These are phyloP conservation scores for Beta vulgaris DNA, from an alignment of 148 eudicot species.

Conservation along the genomic window DNA sequence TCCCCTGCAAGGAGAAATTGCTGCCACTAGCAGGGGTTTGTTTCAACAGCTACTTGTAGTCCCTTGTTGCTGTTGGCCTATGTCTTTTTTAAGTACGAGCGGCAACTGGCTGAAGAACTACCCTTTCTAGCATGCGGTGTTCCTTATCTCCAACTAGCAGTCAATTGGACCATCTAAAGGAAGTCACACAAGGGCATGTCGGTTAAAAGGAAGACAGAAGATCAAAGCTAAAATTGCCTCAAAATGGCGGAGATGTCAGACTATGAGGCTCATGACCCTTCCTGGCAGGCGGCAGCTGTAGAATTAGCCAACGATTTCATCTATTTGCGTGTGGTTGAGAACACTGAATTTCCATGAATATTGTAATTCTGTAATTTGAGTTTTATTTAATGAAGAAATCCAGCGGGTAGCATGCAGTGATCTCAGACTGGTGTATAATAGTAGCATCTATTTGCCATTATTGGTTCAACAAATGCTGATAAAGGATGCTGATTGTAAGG, in stretches of 20 bases:
- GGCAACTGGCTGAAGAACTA: neutral
- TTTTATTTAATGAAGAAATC: neutral
- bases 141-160: neutral
- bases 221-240: neutral
- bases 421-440: neutral
- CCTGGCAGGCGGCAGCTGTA: too few relatives aligned
- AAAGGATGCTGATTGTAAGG: neutral
- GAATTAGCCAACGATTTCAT: too few relatives aligned
- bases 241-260: neutral
- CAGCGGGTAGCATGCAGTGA: neutral
- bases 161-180: too few relatives aligned
- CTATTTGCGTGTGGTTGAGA: neutral
- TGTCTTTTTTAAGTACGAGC: neutral
- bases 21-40: neutral
- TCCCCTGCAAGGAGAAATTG: too few relatives aligned
- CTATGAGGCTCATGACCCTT: neutral
- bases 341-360: neutral
- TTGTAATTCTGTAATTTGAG: neutral
- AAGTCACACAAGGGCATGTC: too few relatives aligned
- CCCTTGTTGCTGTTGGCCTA: neutral
- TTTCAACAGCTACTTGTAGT: neutral
- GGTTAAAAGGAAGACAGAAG: too few relatives aligned
- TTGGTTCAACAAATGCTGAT: neutral
- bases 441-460: neutral
- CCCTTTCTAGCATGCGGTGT: neutral